These are phyloP conservation scores for Gautieria morchelliformis DNA, from an alignment of 768 basidiomycete species.

Conservation along the genomic window DNA sequence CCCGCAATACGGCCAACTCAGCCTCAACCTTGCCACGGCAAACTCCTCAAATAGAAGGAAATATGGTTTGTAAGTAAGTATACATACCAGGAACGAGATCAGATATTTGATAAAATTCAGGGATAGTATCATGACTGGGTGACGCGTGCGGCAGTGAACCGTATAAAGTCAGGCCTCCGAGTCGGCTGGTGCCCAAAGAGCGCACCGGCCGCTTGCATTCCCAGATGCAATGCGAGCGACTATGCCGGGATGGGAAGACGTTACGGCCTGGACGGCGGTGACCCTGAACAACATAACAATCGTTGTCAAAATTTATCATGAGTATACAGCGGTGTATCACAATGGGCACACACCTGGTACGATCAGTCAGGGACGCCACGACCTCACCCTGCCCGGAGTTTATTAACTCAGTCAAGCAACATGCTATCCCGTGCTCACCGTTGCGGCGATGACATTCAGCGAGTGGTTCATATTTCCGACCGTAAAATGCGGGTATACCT, in stretches of 20 bases:
- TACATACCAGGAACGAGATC: not conserved
- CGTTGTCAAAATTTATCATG: not conserved
- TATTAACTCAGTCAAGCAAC: not conserved
- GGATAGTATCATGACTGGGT: too few species aligned
- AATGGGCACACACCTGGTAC: constrained; percentile 33
- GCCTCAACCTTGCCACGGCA: not conserved
- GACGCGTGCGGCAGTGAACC: too few species aligned
- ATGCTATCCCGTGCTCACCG: constrained; percentile 30
- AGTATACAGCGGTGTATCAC: not conserved
- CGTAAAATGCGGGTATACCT: constrained; percentile 77
- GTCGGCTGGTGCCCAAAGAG: constrained; percentile 59
- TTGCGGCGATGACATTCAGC: constrained; percentile 63
- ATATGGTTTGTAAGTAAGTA: not conserved
- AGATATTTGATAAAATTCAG: not conserved
- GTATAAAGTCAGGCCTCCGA: not conserved
- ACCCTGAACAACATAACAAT: constrained; percentile 34
- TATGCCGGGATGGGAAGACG: constrained; percentile 70
- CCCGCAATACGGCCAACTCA: not conserved
- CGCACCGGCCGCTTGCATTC: constrained; percentile 71
- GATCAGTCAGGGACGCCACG: constrained; percentile 53
- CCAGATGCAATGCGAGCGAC: constrained; percentile 69
- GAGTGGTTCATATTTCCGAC: constrained; percentile 78
- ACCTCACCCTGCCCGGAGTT: constrained; percentile 51
- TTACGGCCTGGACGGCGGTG: constrained; percentile 83
- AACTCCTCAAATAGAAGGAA: not conserved